Conservation (phyloP, 2,329 filamentous ascomycete genomes). For the Cercospora sp. region DNA sequence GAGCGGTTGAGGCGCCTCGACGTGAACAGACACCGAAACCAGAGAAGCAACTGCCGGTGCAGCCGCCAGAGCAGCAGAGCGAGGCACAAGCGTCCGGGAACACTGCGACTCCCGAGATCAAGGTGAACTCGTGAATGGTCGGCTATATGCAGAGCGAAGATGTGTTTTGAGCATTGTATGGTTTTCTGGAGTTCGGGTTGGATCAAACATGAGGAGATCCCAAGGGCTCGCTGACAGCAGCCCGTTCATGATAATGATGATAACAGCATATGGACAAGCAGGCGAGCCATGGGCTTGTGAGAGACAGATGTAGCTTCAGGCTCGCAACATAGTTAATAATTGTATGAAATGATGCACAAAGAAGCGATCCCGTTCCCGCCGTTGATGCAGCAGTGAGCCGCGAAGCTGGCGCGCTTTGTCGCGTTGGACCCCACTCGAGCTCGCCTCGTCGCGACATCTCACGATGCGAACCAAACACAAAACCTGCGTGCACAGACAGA, state of each 20-base stretch:
- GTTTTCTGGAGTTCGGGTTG: background rate
- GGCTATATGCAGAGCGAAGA: background rate
- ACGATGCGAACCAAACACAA: slow-evolving; percentile 1
- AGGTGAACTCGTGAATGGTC: slow-evolving; percentile 28
- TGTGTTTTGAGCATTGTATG: slow-evolving; percentile 1
- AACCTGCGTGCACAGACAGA: slow-evolving; percentile 1
- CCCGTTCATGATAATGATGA: slow-evolving; percentile 1
- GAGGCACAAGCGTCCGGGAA: slow-evolving; percentile 22
- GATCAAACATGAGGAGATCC: background rate
- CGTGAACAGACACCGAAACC: slow-evolving; percentile 32
- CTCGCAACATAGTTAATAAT: background rate
- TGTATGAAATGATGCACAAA: background rate
- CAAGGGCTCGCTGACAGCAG: background rate
- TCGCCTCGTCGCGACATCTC: slow-evolving; percentile 3
- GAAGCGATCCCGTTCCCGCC: background rate
- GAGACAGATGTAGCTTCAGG: background rate
- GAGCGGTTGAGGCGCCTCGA: slow-evolving; percentile 46
- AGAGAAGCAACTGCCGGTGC: slow-evolving; percentile 25
- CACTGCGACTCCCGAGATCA: slow-evolving; percentile 30
- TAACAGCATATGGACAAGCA: background rate
- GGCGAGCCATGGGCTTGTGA: background rate
- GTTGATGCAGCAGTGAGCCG: background rate
- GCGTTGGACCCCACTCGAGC: background rate
- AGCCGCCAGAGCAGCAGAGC: slow-evolving; percentile 11
- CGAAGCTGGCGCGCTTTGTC: background rate